Conservation (phyloP, 1,284 basidiomycete genomes). For the Vanrija sp. region DNA sequence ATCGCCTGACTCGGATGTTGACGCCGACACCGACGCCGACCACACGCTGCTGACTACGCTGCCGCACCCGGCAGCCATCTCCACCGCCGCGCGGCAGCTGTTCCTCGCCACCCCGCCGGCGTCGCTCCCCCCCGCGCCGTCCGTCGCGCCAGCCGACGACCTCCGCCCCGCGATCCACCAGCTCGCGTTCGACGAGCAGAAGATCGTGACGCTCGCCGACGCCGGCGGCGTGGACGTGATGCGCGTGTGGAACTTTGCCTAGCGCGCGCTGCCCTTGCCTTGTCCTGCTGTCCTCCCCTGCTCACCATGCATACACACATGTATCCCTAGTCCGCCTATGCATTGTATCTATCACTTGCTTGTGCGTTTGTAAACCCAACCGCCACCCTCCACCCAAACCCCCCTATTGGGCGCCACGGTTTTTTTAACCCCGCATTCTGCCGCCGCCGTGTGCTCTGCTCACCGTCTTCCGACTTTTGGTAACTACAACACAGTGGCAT, state of each 20-base stretch:
- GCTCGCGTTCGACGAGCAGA: constrained; percentile 48
- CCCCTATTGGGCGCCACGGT: no score
- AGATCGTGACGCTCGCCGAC: constrained; percentile 42
- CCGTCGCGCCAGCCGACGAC: background rate
- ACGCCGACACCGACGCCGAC: background rate
- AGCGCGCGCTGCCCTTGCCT: background rate
- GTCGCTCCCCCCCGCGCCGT: constrained; percentile 1
- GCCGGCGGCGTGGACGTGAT: constrained; percentile 20
- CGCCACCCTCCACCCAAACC: no score
- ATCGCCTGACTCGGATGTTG: background rate
- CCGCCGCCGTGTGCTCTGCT: no score
- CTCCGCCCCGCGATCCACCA: constrained; percentile 27
- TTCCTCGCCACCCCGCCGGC: constrained; percentile 36
- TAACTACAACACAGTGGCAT: no score
- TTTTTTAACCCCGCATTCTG: no score
- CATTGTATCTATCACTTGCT: no score
- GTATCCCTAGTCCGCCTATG: no score
- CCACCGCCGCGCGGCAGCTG: constrained; percentile 37
- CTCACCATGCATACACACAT: no score
- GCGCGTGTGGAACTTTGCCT: constrained; percentile 43
- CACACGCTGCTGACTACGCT: constrained; percentile 1
- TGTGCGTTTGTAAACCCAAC: no score
- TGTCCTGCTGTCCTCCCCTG: background rate
- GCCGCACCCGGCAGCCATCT: constrained; percentile 42
- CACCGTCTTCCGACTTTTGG: no score